These are phyloP conservation scores for Colletotrichum cereale DNA, from an alignment of 2,329 filamentous ascomycete genomes.

Conservation along the genomic window DNA sequence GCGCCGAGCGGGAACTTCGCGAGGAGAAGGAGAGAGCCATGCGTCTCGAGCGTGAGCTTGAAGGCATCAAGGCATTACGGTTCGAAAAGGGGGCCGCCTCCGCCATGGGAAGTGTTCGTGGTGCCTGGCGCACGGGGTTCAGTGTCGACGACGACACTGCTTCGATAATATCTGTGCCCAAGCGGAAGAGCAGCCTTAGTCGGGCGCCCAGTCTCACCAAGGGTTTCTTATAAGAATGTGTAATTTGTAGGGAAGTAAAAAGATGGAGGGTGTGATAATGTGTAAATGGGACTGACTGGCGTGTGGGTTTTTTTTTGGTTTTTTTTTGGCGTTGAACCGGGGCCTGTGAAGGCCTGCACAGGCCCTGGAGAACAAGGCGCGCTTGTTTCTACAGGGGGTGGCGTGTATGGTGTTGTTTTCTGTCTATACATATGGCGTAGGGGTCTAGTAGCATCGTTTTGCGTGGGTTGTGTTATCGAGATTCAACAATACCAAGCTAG, in stretches of 20 bases:
- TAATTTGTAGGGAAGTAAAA: constrained; percentile 3
- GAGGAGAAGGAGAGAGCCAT: constrained; percentile 88
- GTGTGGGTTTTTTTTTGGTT: constrained; percentile 20
- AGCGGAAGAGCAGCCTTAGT: constrained; percentile 74
- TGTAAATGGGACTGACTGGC: constrained; percentile 25
- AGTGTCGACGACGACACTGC: constrained; percentile 56
- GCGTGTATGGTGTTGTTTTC: constrained; percentile 30
- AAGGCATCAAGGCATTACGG: constrained; percentile 83
- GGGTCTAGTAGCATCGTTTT: constrained; percentile 21
- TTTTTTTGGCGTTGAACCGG: constrained; percentile 25
- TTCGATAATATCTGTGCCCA: constrained; percentile 65
- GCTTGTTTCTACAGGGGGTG: background rate
- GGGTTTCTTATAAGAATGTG: constrained; percentile 73
- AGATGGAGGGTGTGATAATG: constrained; percentile 32
- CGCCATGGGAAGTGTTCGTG: constrained; percentile 48
- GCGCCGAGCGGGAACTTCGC: constrained; percentile 89
- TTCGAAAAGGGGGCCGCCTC: constrained; percentile 67
- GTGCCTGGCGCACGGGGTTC: constrained; percentile 49
- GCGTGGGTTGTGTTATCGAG: constrained; percentile 17
- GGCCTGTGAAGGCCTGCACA: background rate
- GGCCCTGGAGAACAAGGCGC: background rate
- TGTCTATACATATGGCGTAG: constrained; percentile 21
- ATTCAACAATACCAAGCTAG: constrained; percentile 23
- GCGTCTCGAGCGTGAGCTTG: constrained; percentile 88
- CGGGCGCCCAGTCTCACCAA: constrained; percentile 78